Base-by-base conservation (phyloP, 345 rosid species). In the Schrenkiella parvula region DNA sequence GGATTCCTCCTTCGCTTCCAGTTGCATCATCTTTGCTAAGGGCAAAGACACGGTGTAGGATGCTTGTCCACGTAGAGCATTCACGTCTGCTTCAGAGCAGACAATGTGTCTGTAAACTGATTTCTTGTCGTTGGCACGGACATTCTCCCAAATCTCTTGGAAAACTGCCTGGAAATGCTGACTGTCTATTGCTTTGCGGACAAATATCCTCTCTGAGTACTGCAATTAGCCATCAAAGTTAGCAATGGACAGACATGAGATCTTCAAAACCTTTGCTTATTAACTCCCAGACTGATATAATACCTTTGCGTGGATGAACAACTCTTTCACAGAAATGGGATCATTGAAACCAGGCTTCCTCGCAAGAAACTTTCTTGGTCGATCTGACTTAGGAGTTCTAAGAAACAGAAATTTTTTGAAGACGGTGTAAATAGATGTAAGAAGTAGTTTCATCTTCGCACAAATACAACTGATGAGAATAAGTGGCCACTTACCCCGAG, bases 301-400 rank as follows among this genome's bases (percentile, higher is more conserved):
- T 78, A 89, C 96, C 89, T 89, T 89, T 12, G 90, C 96, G 53
- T 86, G 89, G 65, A 87, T 89, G 77, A 85, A 89, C 82, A 84
- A 65, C 78, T 89, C 96, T 82, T 87, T 87, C n/a, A 83, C 82
- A 32, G 89, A 68, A 56, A 85, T 82, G 29, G 87, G 82, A 78
- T 89, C 96, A 78, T 72, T 73, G 17, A 51, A 72, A 65, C 59
- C 70, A 43, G 96, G 96, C 75, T 87, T 89, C 82, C 82, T 84
- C 43, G 78, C 78, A 23, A 76, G 79, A 50, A 83, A 71, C 68
- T 59, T 76, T 70, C 83, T 83, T 51, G 70, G 80, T 70, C 76
- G 80, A 29, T 83, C 88, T 47, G 81, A 32, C 66, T 63, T 82
- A 22, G 82, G 66, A 74, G 84, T 78, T 43, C 90, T 87, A 64